Percentiles rank a stretch among this genome's conserved stretches.
Conservation (phyloP, 2,329 filamentous ascomycete species). For the Chaetomium olivaceum region DNA sequence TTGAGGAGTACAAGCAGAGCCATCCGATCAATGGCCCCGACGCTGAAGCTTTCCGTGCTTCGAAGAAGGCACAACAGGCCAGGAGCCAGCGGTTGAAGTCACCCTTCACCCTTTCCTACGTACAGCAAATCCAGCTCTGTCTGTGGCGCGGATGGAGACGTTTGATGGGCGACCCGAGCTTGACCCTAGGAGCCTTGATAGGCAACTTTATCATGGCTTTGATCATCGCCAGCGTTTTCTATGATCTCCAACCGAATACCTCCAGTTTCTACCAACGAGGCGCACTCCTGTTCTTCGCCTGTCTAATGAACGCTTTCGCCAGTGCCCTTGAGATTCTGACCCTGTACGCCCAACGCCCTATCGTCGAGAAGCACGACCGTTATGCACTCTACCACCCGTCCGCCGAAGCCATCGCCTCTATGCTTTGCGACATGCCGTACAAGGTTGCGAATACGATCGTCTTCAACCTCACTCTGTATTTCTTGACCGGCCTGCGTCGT, state of each 20-base stretch:
- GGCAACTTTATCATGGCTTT: conserved; percentile 76
- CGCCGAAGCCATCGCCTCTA: conserved; percentile 82
- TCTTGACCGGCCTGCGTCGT: conserved; percentile 79
- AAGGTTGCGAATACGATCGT: conserved; percentile 72
- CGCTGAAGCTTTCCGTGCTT: conserved; percentile 57
- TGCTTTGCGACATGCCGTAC: conserved; percentile 83
- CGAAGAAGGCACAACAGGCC: conserved; percentile 56
- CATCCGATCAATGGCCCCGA: conserved; percentile 59
- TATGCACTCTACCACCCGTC: conserved; percentile 90
- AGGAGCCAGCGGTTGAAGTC: conserved; percentile 65
- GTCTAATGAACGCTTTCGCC: conserved; percentile 82
- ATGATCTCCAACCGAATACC: conserved; percentile 66
- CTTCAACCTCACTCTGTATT: conserved; percentile 83
- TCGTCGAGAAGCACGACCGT: conserved; percentile 84
- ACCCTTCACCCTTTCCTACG: conserved; percentile 78
- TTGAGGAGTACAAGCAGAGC: conserved; percentile 54
- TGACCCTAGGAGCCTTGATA: conserved; percentile 68
- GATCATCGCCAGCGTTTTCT: conserved; percentile 80
- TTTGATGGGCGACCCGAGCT: conserved; percentile 71
- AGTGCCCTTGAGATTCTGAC: conserved; percentile 82
- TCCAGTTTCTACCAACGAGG: conserved; percentile 76
- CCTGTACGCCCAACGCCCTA: conserved; percentile 83
- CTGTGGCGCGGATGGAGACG: conserved; percentile 78
- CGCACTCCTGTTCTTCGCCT: conserved; percentile 82
- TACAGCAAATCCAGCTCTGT: conserved; percentile 75